A percentile compares a stretch with the other conserved stretches of the same genome.
Evolutionary conservation across 345 rosid species (phyloP).

Genomic region (Tarenaya hassleriana): DNA sequence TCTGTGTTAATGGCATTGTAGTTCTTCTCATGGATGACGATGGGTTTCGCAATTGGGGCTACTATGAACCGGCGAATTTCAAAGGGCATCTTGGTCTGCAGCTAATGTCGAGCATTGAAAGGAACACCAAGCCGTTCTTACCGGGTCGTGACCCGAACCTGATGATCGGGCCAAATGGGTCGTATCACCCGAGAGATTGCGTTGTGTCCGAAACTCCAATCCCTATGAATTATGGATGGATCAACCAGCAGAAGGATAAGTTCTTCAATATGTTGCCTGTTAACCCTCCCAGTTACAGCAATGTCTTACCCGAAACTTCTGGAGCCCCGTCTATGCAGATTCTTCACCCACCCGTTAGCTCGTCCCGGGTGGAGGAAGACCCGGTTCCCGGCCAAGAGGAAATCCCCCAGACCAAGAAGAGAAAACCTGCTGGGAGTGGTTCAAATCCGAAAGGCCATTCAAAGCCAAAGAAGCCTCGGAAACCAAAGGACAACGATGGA

Average conservation of each 20-base stretch:
- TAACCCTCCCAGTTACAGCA: conserved; percentile 35
- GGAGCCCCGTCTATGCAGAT: conserved; percentile 50
- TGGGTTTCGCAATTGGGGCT: conserved; percentile 74
- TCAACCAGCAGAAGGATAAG: conserved; percentile 70
- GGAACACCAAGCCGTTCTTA: conserved; percentile 54
- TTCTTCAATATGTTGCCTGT: conserved; percentile 50
- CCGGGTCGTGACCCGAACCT: conserved; percentile 61
- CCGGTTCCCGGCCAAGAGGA: conserved; percentile 35
- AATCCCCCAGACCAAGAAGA: conserved; percentile 48
- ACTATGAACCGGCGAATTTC: conserved; percentile 58
- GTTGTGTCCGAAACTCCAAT: conserved; percentile 45
- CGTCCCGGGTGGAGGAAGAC: conserved; percentile 52
- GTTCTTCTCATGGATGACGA: conserved; percentile 52
- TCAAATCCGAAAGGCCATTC: conserved; percentile 49
- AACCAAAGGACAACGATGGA: conserved; percentile 55
- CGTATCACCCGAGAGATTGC: conserved; percentile 51
- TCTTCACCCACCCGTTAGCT: conserved; percentile 42
- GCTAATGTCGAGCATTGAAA: conserved; percentile 48
- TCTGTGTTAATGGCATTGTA: conserved; percentile 19
- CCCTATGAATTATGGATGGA: conserved; percentile 72
- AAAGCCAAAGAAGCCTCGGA: conserved; percentile 67
- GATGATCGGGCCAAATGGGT: conserved; percentile 51
- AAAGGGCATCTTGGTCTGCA: conserved; percentile 63
- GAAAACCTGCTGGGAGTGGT: conserved; percentile 34
- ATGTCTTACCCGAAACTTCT: conserved; percentile 49